A percentile compares a stretch with the other conserved stretches of the same genome.
Conservation (phyloP, 495 filamentous ascomycete genomes). For the Jackrogersella multiformis region DNA sequence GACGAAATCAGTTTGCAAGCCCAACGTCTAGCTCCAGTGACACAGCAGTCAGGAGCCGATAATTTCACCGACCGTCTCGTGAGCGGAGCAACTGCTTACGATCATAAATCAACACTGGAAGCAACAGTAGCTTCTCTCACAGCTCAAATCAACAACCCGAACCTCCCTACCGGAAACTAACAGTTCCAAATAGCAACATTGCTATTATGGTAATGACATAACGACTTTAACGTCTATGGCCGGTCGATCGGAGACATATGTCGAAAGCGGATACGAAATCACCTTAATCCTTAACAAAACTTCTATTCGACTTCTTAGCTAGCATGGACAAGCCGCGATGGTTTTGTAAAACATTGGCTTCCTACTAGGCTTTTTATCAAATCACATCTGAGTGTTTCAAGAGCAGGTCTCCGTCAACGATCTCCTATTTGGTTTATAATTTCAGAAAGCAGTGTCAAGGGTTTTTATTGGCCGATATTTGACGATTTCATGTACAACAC, state of each 20-base stretch:
- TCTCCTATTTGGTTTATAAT: conserved; percentile 2
- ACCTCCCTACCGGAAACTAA: background rate
- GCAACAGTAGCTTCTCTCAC: background rate
- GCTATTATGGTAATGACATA: background rate
- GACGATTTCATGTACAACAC: conserved; percentile 19
- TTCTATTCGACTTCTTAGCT: background rate
- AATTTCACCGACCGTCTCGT: conserved; percentile 16
- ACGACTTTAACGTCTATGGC: conserved; percentile 8
- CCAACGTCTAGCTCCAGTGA: background rate
- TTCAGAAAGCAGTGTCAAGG: background rate
- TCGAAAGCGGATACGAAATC: background rate
- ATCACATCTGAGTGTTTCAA: conserved; percentile 3
- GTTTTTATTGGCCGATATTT: background rate
- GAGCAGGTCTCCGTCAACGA: background rate
- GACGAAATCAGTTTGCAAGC: background rate
- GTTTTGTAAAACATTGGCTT: background rate
- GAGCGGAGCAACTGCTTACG: background rate
- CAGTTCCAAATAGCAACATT: background rate
- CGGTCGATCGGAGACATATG: background rate
- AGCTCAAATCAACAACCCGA: background rate
- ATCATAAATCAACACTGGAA: conserved; percentile 7
- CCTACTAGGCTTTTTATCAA: background rate
- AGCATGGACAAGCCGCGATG: background rate
- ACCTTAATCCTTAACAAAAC: background rate
- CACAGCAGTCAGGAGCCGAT: background rate